These are phyloP conservation scores for Cochlearia excelsa DNA, from an alignment of 345 rosid species.

Conservation along the genomic window DNA sequence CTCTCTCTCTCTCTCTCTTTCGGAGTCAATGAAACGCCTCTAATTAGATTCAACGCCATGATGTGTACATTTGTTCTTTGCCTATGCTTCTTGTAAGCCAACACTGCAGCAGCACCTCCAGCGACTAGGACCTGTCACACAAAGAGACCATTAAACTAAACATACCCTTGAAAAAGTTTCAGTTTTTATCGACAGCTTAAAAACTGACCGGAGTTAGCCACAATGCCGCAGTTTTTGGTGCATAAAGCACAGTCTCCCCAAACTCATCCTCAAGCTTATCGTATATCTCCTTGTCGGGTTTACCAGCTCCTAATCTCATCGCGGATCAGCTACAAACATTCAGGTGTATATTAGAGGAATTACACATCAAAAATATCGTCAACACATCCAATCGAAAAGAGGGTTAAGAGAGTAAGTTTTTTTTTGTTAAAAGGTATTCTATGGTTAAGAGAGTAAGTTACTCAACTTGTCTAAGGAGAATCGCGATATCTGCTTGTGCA, in stretches of 20 bases:
- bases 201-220: constrained; percentile 86
- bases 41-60: constrained; percentile 83
- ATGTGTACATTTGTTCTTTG: constrained; percentile 72
- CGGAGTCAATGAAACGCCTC: constrained; percentile 79
- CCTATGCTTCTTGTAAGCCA: constrained; percentile 72
- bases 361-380: not conserved
- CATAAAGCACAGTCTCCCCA: constrained; percentile 94
- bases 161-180: not conserved
- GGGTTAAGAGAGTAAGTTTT: constrained; percentile 8
- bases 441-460: constrained; percentile 12
- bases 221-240: constrained; percentile 89
- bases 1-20: constrained; percentile 45
- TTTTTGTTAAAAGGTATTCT: no score
- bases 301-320: constrained; percentile 84
- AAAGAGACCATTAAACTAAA: not conserved
- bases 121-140: constrained; percentile 29
- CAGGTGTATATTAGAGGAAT: not conserved
- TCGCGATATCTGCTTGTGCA: constrained; percentile 96
- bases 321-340: constrained; percentile 64
- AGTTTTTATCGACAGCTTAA: not conserved
- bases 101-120: constrained; percentile 66
- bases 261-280: constrained; percentile 86
- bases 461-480: constrained; percentile 79
- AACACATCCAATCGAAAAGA: not conserved
- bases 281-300: constrained; percentile 80